phyloP scores from a whole-genome alignment of 108 stramenopile genomes.

The Skeletonema potamos region DNA sequence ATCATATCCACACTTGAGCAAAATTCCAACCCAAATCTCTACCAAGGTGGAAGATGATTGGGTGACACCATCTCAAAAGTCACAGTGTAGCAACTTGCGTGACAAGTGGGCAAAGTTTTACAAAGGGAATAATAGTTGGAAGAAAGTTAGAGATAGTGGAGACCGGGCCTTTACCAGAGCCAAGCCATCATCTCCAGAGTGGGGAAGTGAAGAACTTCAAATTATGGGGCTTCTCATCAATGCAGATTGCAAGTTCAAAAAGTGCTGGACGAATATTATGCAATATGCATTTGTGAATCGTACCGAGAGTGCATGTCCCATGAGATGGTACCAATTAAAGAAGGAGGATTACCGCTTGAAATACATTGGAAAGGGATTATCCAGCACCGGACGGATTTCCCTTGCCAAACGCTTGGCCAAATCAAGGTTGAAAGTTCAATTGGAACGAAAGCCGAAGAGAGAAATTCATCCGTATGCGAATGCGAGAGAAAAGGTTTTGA shows the following conservation, averaged over 20 bases:
- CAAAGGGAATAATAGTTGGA: background rate
- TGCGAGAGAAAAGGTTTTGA: background rate
- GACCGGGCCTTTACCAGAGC: background rate
- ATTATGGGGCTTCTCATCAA: constrained; percentile 22
- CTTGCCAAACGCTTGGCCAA: constrained; percentile 9
- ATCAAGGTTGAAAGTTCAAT: background rate
- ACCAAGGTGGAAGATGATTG: constrained; percentile 14
- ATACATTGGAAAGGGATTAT: background rate
- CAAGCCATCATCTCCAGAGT: background rate
- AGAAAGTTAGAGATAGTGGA: background rate
- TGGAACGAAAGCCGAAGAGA: background rate
- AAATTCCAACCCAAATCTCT: constrained; percentile 1
- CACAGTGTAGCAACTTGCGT: background rate
- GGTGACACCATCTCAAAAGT: constrained; percentile 3
- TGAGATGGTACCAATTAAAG: constrained; percentile 7
- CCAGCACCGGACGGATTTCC: background rate
- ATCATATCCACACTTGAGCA: constrained; percentile 2
- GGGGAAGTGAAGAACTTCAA: background rate
- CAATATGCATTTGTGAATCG: constrained; percentile 17
- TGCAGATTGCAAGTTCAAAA: constrained; percentile 21
- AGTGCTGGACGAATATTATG: constrained; percentile 16
- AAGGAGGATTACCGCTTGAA: constrained; percentile 17
- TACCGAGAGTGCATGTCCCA: constrained; percentile 1
- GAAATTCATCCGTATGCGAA: constrained; percentile 3
- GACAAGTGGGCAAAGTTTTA: background rate